A percentile compares a stretch with the other conserved stretches of the same genome.
Evolutionary conservation across 495 filamentous ascomycete genomes (phyloP).

Genomic region (Bombardia bombarda): DNA sequence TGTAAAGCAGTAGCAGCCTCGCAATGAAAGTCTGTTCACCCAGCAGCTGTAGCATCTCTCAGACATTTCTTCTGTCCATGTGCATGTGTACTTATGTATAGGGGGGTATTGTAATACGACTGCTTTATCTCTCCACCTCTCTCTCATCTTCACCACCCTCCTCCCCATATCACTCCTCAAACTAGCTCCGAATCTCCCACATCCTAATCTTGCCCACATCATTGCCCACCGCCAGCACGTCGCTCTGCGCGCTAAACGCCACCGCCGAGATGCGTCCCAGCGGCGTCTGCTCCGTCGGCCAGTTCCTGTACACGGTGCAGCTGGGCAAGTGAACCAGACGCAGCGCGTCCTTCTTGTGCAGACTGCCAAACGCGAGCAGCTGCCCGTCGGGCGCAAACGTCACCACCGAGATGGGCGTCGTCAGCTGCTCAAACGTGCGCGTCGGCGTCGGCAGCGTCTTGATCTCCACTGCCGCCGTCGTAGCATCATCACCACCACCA

Average conservation of each 20-base stretch:
- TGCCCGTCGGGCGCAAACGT: conserved; percentile 84
- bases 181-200: conserved; percentile 67
- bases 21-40: no score
- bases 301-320: conserved; percentile 92
- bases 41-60: no score
- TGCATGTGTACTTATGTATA: no score
- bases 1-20: no score
- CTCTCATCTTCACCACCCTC: no score
- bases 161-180: not conserved
- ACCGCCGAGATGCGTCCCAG: conserved; percentile 76
- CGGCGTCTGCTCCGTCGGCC: conserved; percentile 87
- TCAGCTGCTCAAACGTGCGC: conserved; percentile 72
- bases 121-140: no score
- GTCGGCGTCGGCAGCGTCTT: conserved; percentile 60
- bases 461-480: conserved; percentile 25
- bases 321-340: conserved; percentile 83
- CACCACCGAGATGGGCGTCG: conserved; percentile 68
- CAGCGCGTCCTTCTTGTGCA: conserved; percentile 80
- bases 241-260: conserved; percentile 61
- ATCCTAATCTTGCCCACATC: conserved; percentile 77
- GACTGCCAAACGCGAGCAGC: conserved; percentile 73
- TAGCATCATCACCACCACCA: conserved; percentile 20
- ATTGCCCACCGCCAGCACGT: conserved; percentile 75
- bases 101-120: no score
- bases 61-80: no score